These are phyloP conservation scores for Tilletia walkeri DNA, from an alignment of 1,284 basidiomycete species.

Conservation along the genomic window DNA sequence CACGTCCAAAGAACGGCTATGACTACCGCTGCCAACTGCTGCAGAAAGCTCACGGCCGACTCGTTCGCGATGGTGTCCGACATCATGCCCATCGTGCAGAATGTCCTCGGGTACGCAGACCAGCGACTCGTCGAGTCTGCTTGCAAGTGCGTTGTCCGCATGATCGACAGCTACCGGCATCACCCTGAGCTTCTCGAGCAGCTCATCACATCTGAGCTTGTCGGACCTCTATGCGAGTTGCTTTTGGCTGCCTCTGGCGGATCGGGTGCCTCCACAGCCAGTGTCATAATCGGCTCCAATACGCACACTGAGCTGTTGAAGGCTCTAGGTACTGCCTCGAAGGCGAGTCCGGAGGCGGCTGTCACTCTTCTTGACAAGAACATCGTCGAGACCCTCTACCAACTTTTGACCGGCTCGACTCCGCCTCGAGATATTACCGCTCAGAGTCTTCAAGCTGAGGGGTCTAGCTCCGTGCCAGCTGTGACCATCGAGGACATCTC, in stretches of 20 bases:
- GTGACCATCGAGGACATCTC: constrained; percentile 16
- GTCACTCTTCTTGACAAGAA: constrained; percentile 47
- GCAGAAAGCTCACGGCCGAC: constrained; percentile 42
- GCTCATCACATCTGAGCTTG: constrained; percentile 27
- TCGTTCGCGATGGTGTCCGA: constrained; percentile 35
- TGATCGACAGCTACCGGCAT: constrained; percentile 43
- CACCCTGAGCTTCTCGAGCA: constrained; percentile 45
- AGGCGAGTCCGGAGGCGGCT: constrained; percentile 40
- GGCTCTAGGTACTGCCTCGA: constrained; percentile 43
- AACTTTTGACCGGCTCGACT: constrained; percentile 48
- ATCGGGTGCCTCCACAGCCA: constrained; percentile 24
- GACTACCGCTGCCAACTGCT: constrained; percentile 52
- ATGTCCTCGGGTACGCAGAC: constrained; percentile 49
- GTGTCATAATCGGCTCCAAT: constrained; percentile 35
- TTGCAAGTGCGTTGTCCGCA: constrained; percentile 47
- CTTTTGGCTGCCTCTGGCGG: constrained; percentile 38
- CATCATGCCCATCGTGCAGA: constrained; percentile 49
- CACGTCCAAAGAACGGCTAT: constrained; percentile 55
- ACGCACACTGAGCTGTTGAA: constrained; percentile 50
- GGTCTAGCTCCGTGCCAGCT: background rate
- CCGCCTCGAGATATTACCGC: background rate
- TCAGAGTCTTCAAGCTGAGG: constrained; percentile 4
- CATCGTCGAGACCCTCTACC: constrained; percentile 51
- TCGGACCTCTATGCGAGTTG: constrained; percentile 26
- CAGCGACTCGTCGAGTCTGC: constrained; percentile 53